Base-by-base conservation (phyloP, 2,329 filamentous ascomycete species). In the Microascus cirrosus region DNA sequence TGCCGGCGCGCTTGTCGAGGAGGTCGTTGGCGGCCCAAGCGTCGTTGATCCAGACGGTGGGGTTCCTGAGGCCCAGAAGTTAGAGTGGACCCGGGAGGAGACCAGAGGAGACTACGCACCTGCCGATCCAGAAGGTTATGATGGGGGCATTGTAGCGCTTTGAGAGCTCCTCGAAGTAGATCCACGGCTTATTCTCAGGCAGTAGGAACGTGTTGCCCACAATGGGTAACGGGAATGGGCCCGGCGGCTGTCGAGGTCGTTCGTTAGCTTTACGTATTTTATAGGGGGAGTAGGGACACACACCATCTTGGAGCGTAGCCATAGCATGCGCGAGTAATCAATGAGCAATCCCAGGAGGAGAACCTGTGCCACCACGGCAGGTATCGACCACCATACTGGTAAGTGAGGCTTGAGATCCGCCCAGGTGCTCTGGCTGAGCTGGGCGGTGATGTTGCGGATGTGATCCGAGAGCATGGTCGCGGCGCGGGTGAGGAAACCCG, bases 201-300 rank as follows among this genome's bases (percentile, higher is more conserved):
- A 83, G 70, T 60, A 74, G 74, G 58, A 78, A 80, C 0, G 79
- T 82, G 63, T 81, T 83, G 36, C 80, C 80, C 3, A 82, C 68
- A 35, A 83, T 72, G 4, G 80, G 80, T 60, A 71, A 72, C 2
- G 79, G 79, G 2, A 80, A 71, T 1, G 79, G 80, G 0, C 80
- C 79, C 2, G 79, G 79, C 1, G 79, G 79, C 77, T 79, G 57
- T 58, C 39, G 7, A 6, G 36, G 22, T 25, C 8, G 22, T 53
- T 11, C 15, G 56, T 39, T 54, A 51, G 34, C 36, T 51, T 42
- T 36, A n/a, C n/a, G n/a, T n/a, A n/a, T n/a, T n/a, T n/a, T n/a
- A n/a, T n/a, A n/a, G n/a, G n/a, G n/a, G n/a, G n/a, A n/a, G n/a
- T n/a, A n/a, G n/a, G n/a, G n/a, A 28, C 4, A 48, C 62, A 36